Conservation (phyloP, 441 rosid species). For the Melastoma candidum region DNA sequence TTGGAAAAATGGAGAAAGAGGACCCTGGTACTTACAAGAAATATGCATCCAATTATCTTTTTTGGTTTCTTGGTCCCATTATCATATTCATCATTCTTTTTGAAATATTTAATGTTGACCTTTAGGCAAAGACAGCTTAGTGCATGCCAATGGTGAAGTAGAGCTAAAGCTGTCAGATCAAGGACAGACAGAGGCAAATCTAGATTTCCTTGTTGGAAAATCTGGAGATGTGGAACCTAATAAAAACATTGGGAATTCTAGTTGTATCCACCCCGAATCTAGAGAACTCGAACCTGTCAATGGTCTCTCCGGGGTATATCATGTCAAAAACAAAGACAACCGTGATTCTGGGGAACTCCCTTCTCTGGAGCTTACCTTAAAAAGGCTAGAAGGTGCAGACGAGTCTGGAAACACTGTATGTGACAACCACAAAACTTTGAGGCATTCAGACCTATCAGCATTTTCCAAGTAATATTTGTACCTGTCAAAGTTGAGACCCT, state of each 20-base stretch:
- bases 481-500: constrained; percentile 1
- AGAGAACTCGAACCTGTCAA: constrained; percentile 18
- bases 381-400: constrained; percentile 30
- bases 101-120: too few relatives aligned
- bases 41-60: constrained; percentile 20
- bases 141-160: constrained; percentile 17
- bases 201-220: constrained; percentile 20
- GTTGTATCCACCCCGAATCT: constrained; percentile 22
- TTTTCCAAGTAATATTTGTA: constrained; percentile 54
- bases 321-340: constrained; percentile 23
- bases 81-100: too few relatives aligned
- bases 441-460: constrained; percentile 62
- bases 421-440: constrained; percentile 38
- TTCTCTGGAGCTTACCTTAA: constrained; percentile 33
- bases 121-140: neutral
- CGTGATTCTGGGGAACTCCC: constrained; percentile 29
- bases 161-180: constrained; percentile 19
- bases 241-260: constrained; percentile 11
- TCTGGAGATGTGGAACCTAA: constrained; percentile 16
- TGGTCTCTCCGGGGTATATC: constrained; percentile 23
- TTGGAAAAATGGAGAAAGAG: constrained; percentile 26
- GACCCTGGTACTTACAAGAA: constrained; percentile 18
- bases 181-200: constrained; percentile 16
- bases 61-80: too few relatives aligned
- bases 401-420: constrained; percentile 24